A percentile compares a stretch with the other conserved stretches of the same genome.
Evolutionary conservation across 345 rosid genomes (phyloP).

Genomic region (Ceriops decandra): DNA sequence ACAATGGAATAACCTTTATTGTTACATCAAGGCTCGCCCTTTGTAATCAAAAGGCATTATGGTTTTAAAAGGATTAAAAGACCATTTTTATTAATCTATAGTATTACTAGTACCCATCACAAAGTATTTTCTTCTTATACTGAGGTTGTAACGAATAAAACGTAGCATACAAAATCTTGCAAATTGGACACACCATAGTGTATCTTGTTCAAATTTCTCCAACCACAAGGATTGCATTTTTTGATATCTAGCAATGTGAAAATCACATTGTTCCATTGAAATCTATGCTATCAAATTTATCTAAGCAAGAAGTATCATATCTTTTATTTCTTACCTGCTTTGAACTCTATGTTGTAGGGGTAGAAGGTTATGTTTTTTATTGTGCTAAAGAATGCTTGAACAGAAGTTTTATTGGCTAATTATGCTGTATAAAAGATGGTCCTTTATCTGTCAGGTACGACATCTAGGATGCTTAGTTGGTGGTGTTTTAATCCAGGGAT

Average conservation of each 20-base stretch:
- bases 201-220: not conserved
- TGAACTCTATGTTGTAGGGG: slow-evolving; percentile 6
- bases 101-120: too few relatives aligned
- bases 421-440: not conserved
- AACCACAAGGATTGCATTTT: not conserved
- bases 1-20: too few relatives aligned
- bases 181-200: not conserved
- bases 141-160: not conserved
- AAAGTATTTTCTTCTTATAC: too few relatives aligned
- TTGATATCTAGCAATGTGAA: slow-evolving; percentile 3
- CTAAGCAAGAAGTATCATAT: too few relatives aligned
- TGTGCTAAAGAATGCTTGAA: not conserved
- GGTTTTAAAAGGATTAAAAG: too few relatives aligned
- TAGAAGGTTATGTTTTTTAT: slow-evolving; percentile 3
- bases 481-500: slow-evolving; percentile 99
- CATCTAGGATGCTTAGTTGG: slow-evolving; percentile 88
- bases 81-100: too few relatives aligned
- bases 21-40: too few relatives aligned
- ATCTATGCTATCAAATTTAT: not conserved
- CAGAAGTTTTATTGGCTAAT: not conserved
- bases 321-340: not conserved
- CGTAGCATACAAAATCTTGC: not conserved
- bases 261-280: not conserved
- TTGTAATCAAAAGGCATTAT: not conserved
- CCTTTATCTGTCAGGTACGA: slow-evolving; percentile 54